Conservation (phyloP, 805 yeast species). For the Saccharomycopsis sp. region DNA sequence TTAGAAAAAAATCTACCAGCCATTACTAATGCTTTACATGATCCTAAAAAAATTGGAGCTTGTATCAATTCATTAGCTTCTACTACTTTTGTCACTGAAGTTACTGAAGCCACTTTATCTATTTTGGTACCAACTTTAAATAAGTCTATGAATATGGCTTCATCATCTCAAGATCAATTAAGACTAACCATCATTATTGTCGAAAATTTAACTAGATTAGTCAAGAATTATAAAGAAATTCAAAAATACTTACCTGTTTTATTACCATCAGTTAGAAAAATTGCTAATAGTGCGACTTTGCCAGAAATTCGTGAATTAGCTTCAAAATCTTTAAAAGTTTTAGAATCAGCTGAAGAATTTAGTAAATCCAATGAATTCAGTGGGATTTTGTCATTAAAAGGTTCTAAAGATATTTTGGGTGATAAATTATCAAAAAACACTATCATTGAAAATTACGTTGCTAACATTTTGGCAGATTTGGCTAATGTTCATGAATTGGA, state of each 20-base stretch:
- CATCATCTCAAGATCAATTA: conserved; percentile 90
- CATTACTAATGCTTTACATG: conserved; percentile 81
- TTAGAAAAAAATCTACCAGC: conserved; percentile 74
- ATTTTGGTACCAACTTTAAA: conserved; percentile 85
- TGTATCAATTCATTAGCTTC: conserved; percentile 85
- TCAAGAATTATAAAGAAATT: conserved; percentile 86
- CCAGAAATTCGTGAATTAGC: conserved; percentile 97
- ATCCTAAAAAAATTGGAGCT: conserved; percentile 79
- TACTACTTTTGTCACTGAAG: conserved; percentile 97
- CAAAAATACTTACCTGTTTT: conserved; percentile 77
- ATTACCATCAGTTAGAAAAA: conserved; percentile 86
- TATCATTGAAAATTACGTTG: conserved; percentile 36
- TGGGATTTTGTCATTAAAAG: conserved; percentile 54
- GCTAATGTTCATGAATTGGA: conserved; percentile 68
- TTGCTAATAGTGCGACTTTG: conserved; percentile 78
- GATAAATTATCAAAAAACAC: conserved; percentile 24
- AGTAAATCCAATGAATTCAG: conserved; percentile 62
- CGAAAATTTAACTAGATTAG: conserved; percentile 91
- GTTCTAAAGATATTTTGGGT: conserved; percentile 37
- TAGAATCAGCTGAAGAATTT: conserved; percentile 61
- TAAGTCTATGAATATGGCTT: conserved; percentile 76
- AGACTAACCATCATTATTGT: conserved; percentile 95
- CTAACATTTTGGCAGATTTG: conserved; percentile 44
- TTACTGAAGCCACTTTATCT: conserved; percentile 90
- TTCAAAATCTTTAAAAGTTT: conserved; percentile 69